These are phyloP conservation scores for Arthrinium puccinioides DNA, from an alignment of 2,329 filamentous ascomycete species.

Conservation along the genomic window DNA sequence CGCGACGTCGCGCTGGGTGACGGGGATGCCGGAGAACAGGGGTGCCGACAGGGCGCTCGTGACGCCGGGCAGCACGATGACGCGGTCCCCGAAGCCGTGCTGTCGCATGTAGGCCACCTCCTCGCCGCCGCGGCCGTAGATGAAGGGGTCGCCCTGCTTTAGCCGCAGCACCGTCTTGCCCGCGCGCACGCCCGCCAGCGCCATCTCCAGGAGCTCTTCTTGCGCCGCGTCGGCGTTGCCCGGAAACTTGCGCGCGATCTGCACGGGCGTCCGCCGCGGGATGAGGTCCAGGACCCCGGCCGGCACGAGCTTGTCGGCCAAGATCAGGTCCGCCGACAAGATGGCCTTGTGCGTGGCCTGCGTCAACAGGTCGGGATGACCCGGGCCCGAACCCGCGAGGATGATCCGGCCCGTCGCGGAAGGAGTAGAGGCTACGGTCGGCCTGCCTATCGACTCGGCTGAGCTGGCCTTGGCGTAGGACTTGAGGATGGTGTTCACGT, in stretches of 20 bases:
- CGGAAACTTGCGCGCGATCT: slow-evolving; percentile 95
- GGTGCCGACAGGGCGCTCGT: slow-evolving; percentile 83
- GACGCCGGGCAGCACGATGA: slow-evolving; percentile 77
- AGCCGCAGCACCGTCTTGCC: slow-evolving; percentile 81
- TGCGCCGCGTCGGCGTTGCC: slow-evolving; percentile 94
- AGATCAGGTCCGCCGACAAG: slow-evolving; percentile 65
- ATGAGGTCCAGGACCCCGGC: slow-evolving; percentile 81
- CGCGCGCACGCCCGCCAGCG: slow-evolving; percentile 54
- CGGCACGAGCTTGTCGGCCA: slow-evolving; percentile 82
- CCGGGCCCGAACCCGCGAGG: slow-evolving; percentile 85
- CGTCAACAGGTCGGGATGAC: slow-evolving; percentile 87
- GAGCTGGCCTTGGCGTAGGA: slow-evolving; percentile 47
- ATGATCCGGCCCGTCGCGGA: slow-evolving; percentile 60
- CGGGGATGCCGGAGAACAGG: slow-evolving; percentile 79
- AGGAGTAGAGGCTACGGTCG: slow-evolving; percentile 5
- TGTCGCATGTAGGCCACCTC: slow-evolving; percentile 78
- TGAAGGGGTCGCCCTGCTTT: slow-evolving; percentile 94
- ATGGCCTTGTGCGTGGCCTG: slow-evolving; percentile 74
- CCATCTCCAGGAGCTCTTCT: slow-evolving; percentile 76
- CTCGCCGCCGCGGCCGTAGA: slow-evolving; percentile 92
- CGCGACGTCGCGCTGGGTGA: slow-evolving; percentile 81
- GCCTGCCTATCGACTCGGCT: slow-evolving; percentile 10
- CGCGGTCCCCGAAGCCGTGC: slow-evolving; percentile 57
- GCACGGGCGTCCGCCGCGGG: slow-evolving; percentile 78
- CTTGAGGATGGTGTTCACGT: slow-evolving; percentile 69